These are phyloP conservation scores for Sinapis alba DNA, from an alignment of 441 rosid genomes.

Conservation along the genomic window DNA sequence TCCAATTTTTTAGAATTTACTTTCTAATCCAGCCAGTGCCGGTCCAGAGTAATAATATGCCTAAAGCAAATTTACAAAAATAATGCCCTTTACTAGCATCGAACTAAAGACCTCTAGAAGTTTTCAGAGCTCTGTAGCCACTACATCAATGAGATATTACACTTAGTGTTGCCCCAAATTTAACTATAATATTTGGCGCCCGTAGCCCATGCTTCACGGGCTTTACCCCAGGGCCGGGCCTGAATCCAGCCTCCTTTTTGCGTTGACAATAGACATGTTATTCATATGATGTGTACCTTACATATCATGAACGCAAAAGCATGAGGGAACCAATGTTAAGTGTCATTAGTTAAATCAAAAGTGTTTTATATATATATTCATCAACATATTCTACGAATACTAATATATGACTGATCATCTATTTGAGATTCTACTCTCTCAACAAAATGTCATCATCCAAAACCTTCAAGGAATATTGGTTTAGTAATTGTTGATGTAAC, in stretches of 20 bases:
- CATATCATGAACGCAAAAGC: neutral
- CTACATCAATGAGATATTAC: neutral
- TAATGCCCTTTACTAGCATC: too few relatives aligned
- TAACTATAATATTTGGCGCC: too few relatives aligned
- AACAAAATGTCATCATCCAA: neutral
- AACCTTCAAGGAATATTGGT: neutral
- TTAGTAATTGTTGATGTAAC: neutral
- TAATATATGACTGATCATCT: neutral
- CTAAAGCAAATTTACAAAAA: too few relatives aligned
- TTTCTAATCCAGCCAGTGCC: too few relatives aligned
- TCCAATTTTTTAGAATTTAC: neutral
- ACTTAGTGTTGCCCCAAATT: too few relatives aligned
- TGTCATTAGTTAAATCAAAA: neutral
- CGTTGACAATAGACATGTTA: neutral
- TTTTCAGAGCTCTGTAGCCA: neutral
- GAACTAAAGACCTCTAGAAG: too few relatives aligned
- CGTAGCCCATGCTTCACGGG: too few relatives aligned
- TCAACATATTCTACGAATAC: too few relatives aligned
- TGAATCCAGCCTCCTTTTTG: neutral
- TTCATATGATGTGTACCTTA: neutral
- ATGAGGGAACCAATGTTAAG: neutral
- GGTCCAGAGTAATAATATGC: too few relatives aligned
- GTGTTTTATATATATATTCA: too few relatives aligned
- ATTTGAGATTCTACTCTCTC: neutral
- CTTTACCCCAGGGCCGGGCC: too few relatives aligned